Evolutionary conservation across 495 filamentous ascomycete species (phyloP), one percentile per base, ranked within the genome.

Genomic region (Bacidia gigantensis): DNA sequence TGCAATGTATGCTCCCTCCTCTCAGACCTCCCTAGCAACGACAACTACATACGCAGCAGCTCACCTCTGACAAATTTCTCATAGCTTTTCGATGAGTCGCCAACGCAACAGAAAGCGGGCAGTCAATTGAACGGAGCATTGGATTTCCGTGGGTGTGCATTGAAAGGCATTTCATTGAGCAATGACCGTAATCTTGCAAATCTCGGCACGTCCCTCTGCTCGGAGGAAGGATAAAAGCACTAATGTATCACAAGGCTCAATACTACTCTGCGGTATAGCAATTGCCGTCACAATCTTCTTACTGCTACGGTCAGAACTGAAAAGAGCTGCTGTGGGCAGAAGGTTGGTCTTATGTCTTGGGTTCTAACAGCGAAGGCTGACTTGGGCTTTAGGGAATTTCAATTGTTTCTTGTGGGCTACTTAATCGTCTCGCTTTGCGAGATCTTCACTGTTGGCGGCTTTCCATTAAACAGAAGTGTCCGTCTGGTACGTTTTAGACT

Each of bases 341-440:
- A 86, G 90, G 90, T 94, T 69, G 54, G 71, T 49, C 23, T 26
- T 17, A 21, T 9, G 44, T 22, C 23, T 17, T 35, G 18, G 3
- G 12, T 26, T 12, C 14, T 23, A 3, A 24, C 12, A 7, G 7
- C 11, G 25, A 39, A 24, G 20, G 26, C 32, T 49, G 39, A 18
- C 42, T 22, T 20, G 29, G n/a, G 11, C 49, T 62, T 58, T 58
- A 96, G 92, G 65, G 92, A 99, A 62, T 97, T 97, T 70, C 92
- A 99, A 76, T 63, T 95, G 38, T 95, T 97, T 67, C 73, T 99
- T 21, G 40, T 87, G 18, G 83, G 84, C 35, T 99, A 87, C 61
- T 84, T 95, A 42, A 69, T 99, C 26, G 80, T 97, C 54, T 79
- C 83, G 62, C 87, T 99, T 59, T 93, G 87, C 64, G 92, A 99